Conservation (phyloP, 257 asterid genomes). For the Nicotiana otophora region DNA sequence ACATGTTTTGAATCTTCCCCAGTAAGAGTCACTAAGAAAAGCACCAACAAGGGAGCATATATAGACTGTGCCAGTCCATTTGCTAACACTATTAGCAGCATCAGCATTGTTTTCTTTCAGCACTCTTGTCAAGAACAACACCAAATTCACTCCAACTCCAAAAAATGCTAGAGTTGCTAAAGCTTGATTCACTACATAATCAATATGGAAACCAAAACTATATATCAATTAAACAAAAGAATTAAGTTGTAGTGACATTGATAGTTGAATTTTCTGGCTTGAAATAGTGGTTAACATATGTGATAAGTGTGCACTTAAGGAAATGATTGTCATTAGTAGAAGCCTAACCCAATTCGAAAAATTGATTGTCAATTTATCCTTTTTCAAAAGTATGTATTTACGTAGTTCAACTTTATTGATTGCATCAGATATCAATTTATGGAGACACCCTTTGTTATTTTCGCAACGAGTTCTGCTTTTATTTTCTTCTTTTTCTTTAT, state of each 20-base stretch:
- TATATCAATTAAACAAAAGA: not conserved
- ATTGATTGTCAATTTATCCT: too few relatives aligned
- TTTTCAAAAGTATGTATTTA: too few relatives aligned
- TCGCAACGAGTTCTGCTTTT: too few relatives aligned
- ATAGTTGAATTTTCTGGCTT: too few relatives aligned
- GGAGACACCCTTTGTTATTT: too few relatives aligned
- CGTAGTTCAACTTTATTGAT: too few relatives aligned
- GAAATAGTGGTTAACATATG: too few relatives aligned
- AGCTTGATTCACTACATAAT: constrained; percentile 80
- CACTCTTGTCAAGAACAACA: constrained; percentile 81
- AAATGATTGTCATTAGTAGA: too few relatives aligned
- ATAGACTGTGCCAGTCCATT: constrained; percentile 96
- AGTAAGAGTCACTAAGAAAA: constrained; percentile 86
- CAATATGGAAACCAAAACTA: not conserved
- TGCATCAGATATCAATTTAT: too few relatives aligned
- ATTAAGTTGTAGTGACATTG: not conserved
- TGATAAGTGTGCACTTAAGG: too few relatives aligned
- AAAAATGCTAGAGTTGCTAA: constrained; percentile 95
- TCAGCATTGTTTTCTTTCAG: constrained; percentile 78
- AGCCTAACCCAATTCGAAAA: too few relatives aligned
- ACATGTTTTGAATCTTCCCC: constrained; percentile 94
- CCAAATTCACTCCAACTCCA: constrained; percentile 90
- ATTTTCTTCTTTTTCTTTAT: too few relatives aligned
- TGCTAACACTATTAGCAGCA: constrained; percentile 92
- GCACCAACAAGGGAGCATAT: constrained; percentile 96